Evolutionary conservation across 176 grass and related monocot genomes (phyloP).

Genomic region (Oryza brachyantha): DNA sequence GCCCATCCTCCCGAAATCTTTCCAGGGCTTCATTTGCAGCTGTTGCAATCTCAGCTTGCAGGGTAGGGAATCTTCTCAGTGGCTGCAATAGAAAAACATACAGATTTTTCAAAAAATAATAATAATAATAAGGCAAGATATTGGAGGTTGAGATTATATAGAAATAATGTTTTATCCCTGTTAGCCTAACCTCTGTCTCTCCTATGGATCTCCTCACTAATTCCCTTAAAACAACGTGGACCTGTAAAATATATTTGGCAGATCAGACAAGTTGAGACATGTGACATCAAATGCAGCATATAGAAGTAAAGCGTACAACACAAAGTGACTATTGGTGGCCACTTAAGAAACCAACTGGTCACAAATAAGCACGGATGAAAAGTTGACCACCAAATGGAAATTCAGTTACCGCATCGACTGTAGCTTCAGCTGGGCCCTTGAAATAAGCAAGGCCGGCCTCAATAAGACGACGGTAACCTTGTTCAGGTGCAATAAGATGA

Average conservation of each 20-base stretch:
- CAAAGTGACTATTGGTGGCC: background rate
- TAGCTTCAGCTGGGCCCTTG: constrained; percentile 66
- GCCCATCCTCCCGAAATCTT: constrained; percentile 59
- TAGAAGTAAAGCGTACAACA: background rate
- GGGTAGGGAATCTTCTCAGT: constrained; percentile 63
- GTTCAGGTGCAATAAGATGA: constrained; percentile 75
- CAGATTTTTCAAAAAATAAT: background rate
- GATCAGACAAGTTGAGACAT: background rate
- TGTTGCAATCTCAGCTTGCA: constrained; percentile 60
- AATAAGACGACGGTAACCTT: constrained; percentile 65
- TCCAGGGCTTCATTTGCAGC: constrained; percentile 54
- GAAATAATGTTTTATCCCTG: background rate
- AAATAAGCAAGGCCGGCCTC: constrained; percentile 51
- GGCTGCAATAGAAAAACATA: constrained; percentile 30
- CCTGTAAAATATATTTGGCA: constrained; percentile 40
- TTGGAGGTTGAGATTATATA: background rate
- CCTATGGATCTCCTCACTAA: constrained; percentile 68
- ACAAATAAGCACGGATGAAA: background rate
- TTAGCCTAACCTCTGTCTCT: constrained; percentile 48
- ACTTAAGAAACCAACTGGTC: background rate
- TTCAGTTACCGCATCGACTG: constrained; percentile 58
- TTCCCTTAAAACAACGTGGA: constrained; percentile 60
- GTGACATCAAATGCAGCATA: background rate
- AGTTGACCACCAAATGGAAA: background rate
- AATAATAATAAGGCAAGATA: background rate